Evolutionary conservation across 345 rosid genomes (phyloP).

Genomic region (Murraya koenigii): DNA sequence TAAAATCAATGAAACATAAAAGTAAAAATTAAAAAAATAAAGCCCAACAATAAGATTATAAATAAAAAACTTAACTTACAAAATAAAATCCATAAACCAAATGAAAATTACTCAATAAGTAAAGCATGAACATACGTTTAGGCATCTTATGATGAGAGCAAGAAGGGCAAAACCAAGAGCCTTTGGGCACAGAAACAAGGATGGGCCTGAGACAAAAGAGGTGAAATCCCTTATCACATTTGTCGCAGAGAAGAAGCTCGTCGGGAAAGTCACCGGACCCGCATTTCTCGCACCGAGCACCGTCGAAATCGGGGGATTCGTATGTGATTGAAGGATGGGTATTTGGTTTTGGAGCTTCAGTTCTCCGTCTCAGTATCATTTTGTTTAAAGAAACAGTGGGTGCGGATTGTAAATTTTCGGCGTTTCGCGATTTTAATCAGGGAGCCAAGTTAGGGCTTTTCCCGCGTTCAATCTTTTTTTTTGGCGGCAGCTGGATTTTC

Average conservation of each 20-base stretch:
- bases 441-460: not conserved
- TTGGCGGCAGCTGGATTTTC: not conserved
- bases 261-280: conserved; percentile 60
- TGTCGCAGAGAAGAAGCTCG: conserved; percentile 83
- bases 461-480: not conserved
- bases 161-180: conserved; percentile 75
- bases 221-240: conserved; percentile 81
- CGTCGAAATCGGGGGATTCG: conserved; percentile 30
- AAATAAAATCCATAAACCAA: conserved; percentile 18
- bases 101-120: not conserved
- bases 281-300: conserved; percentile 59
- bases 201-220: conserved; percentile 82
- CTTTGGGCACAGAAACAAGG: conserved; percentile 80
- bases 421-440: not conserved
- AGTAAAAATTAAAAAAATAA: too few relatives aligned
- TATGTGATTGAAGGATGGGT: conserved; percentile 5
- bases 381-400: not conserved
- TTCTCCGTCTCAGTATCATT: conserved; percentile 41
- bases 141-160: conserved; percentile 60
- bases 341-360: conserved; percentile 44
- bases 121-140: conserved; percentile 41
- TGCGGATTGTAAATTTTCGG: not conserved
- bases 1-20: too few relatives aligned
- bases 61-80: not conserved
- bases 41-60: not conserved